These are phyloP conservation scores for Globisporangium parvum DNA, from an alignment of 352 stramenopile species.

Conservation along the genomic window DNA sequence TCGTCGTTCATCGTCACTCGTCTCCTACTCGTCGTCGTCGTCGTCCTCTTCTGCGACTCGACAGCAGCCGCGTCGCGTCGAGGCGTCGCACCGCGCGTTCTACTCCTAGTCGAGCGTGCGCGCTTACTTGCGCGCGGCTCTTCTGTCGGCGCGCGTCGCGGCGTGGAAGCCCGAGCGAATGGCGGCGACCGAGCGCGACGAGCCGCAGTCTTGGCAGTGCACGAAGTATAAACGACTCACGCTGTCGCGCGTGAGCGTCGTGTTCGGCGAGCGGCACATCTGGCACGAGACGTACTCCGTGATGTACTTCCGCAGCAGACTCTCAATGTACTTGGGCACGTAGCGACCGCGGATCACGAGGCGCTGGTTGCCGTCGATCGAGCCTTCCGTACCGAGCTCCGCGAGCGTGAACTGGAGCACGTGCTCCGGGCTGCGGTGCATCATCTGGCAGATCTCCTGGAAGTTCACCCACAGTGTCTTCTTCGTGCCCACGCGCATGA, in stretches of 20 bases:
- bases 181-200: slow-evolving; percentile 92
- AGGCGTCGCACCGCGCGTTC: background rate
- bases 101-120: background rate
- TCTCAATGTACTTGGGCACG: slow-evolving; percentile 99
- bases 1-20: background rate
- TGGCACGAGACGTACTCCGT: slow-evolving; percentile 99
- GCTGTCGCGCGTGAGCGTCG: slow-evolving; percentile 95
- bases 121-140: slow-evolving; percentile 80
- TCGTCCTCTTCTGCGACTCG: too few relatives aligned
- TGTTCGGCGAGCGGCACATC: slow-evolving; percentile 98
- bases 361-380: slow-evolving; percentile 98
- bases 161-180: slow-evolving; percentile 99
- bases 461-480: slow-evolving; percentile 99
- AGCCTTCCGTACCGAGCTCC: slow-evolving; percentile 98
- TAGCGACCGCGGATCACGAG: slow-evolving; percentile 98
- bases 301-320: slow-evolving; percentile 99
- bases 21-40: background rate
- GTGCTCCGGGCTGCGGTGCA: slow-evolving; percentile 97
- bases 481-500: slow-evolving; percentile 93
- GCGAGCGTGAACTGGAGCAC: slow-evolving; percentile 99
- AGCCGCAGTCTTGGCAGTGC: slow-evolving; percentile 97
- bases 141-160: slow-evolving; percentile 78
- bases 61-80: background rate
- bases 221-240: slow-evolving; percentile 97
- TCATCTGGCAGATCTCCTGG: slow-evolving; percentile 97